Evolutionary conservation across 331 rosid species (phyloP), one percentile per base, ranked within the genome.

Genomic region (Arachis monticola): DNA sequence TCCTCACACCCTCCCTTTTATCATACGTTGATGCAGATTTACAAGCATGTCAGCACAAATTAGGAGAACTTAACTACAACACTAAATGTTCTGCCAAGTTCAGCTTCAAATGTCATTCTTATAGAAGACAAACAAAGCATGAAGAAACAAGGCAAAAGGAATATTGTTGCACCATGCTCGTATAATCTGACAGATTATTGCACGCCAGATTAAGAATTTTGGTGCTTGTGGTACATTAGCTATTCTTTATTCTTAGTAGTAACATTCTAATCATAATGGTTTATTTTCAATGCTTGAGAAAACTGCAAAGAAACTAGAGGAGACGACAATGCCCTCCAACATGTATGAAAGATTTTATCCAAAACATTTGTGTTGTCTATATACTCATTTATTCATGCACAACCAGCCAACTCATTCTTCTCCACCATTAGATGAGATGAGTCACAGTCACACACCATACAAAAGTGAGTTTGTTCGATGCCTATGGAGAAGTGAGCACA

Each of bases 101-200:
- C 55, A 50, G 72, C 80, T 74, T 76, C 74, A 64, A 27, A 13
- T 44, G 70, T 44, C 84, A 82, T 64, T 41, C 27, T 22, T 27
- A 76, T 55, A 51, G 27, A 46, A 72, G 76, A 66, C 86, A 61
- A 47, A 70, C 5, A 46, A 83, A 67, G 69, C 75, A 67, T 46
- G 31, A 22, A 66, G 60, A 64, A 80, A 75, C 62, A 72, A 56
- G 58, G 74, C 72, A 32, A 73, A 67, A 57, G 61, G 8, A 10
- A 68, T 13, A 50, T 75, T 87, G 67, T 87, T 32, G 95, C 91
- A 91, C 90, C 88, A 89, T 87, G 85, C 91, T 84, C 90, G 93
- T 86, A 85, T 78, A 87, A 84, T 76, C 93, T 82, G 84, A 80
- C 38, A 83, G 47, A 83, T 76, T 53, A 17, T 60, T 47, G 44